These are phyloP conservation scores for Podospora bellae-mahoneyi DNA, from an alignment of 495 filamentous ascomycete species.

Conservation along the genomic window DNA sequence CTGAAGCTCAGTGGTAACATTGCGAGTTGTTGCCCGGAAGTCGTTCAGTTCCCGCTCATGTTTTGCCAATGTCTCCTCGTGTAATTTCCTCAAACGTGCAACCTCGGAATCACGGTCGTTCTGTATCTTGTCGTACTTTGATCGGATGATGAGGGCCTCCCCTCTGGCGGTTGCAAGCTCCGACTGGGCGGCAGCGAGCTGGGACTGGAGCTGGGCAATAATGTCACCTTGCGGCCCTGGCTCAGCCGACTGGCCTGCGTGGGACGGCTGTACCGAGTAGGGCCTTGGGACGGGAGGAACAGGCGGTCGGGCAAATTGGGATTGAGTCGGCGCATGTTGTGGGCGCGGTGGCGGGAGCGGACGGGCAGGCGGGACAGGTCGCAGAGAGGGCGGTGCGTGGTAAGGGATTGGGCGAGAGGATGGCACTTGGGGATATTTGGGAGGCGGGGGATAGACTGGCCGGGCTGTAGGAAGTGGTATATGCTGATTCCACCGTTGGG, in stretches of 20 bases:
- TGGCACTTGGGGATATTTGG: not conserved
- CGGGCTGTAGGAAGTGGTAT: constrained; percentile 16
- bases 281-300: constrained; percentile 8
- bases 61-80: constrained; percentile 45
- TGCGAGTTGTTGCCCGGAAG: constrained; percentile 44
- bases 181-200: constrained; percentile 38
- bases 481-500: constrained; percentile 29
- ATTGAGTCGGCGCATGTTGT: constrained; percentile 4
- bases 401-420: constrained; percentile 13
- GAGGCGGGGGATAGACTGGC: constrained; percentile 14
- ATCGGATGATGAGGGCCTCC: constrained; percentile 53
- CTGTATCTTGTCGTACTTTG: constrained; percentile 44
- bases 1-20: constrained; percentile 48
- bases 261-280: constrained; percentile 19
- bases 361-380: constrained; percentile 19
- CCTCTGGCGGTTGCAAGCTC: constrained; percentile 46
- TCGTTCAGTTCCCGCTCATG: constrained; percentile 46
- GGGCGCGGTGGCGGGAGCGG: constrained; percentile 18
- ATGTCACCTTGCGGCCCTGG: constrained; percentile 23
- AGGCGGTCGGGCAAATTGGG: constrained; percentile 29
- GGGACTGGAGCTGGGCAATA: constrained; percentile 29
- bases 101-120: constrained; percentile 45
- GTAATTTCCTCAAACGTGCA: constrained; percentile 41
- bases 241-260: constrained; percentile 14
- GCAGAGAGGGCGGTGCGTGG: constrained; percentile 19